Percentiles rank a stretch among this genome's conserved stretches.
Evolutionary conservation across 129 eudicot genomes (phyloP).

Genomic region (Oenanthe sinensis): DNA sequence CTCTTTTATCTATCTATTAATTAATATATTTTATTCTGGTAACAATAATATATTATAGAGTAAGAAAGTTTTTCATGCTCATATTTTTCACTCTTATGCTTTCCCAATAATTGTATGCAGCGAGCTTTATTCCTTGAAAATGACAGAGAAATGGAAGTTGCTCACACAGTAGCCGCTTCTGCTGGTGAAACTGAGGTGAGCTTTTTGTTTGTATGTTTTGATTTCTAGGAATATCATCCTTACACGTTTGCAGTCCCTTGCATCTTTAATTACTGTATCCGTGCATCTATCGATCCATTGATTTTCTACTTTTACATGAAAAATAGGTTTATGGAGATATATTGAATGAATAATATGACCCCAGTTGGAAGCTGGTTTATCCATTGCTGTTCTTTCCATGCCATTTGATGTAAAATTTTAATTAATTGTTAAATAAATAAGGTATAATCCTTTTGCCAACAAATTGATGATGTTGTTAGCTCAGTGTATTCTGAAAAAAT

Average conservation of each 20-base stretch:
- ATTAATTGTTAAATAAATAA: not conserved
- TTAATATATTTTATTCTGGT: not conserved
- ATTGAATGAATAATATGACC: not conserved
- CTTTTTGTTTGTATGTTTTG: not conserved
- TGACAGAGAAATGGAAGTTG: constrained; percentile 95
- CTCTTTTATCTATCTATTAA: not conserved
- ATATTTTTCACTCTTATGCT: not conserved
- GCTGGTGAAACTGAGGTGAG: constrained; percentile 99
- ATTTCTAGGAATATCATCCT: not conserved
- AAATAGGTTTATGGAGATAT: not conserved
- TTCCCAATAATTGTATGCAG: constrained; percentile 26
- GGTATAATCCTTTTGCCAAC: not conserved
- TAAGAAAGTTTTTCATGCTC: not conserved
- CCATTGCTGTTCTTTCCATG: not conserved
- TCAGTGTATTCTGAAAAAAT: not conserved
- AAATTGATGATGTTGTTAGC: not conserved
- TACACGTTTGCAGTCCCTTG: not conserved
- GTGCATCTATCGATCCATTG: not conserved
- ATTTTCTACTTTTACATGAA: not conserved
- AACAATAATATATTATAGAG: not conserved
- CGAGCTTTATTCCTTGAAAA: constrained; percentile 89
- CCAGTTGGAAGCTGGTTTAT: not conserved
- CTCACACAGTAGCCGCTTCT: constrained; percentile 92
- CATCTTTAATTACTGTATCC: not conserved
- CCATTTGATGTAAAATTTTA: not conserved